Evolutionary conservation across 352 stramenopile genomes (phyloP).

Genomic region (Phytophthora pistaciae): DNA sequence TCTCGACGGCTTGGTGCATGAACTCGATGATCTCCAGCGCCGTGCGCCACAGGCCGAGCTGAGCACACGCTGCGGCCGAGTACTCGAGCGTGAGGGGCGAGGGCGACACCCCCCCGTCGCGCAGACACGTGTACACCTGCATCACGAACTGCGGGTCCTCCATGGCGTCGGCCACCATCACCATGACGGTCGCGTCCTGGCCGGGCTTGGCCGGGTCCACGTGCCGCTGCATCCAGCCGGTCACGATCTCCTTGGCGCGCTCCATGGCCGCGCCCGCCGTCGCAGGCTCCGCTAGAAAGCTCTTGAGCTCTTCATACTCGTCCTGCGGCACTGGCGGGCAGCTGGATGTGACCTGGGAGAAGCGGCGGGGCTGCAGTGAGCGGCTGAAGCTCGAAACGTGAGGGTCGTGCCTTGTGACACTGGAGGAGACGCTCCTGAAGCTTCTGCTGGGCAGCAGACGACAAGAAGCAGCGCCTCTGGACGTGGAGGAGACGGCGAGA

Average conservation of each 20-base stretch:
- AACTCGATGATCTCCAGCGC: slow-evolving; percentile 71
- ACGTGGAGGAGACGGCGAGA: neutral
- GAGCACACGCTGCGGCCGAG: slow-evolving; percentile 62
- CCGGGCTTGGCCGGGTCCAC: slow-evolving; percentile 74
- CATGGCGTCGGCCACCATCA: slow-evolving; percentile 77
- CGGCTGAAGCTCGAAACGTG: slow-evolving; percentile 4
- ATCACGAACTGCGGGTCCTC: slow-evolving; percentile 64
- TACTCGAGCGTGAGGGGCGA: slow-evolving; percentile 80
- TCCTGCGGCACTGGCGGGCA: slow-evolving; percentile 39
- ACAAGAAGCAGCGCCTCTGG: slow-evolving; percentile 11
- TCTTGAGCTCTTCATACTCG: slow-evolving; percentile 73
- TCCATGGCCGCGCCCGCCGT: slow-evolving; percentile 40
- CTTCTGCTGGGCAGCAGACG: slow-evolving; percentile 15
- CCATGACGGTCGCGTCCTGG: slow-evolving; percentile 80
- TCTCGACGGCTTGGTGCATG: slow-evolving; percentile 73
- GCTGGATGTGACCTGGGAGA: slow-evolving; percentile 24
- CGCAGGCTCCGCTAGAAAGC: slow-evolving; percentile 59
- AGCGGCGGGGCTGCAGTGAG: slow-evolving; percentile 21
- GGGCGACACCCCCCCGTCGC: slow-evolving; percentile 60
- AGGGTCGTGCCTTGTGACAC: neutral
- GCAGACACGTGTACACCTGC: slow-evolving; percentile 66
- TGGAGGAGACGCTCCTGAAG: slow-evolving; percentile 5
- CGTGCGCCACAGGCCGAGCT: slow-evolving; percentile 60
- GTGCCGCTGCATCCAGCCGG: slow-evolving; percentile 61
- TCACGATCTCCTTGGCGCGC: slow-evolving; percentile 55